These are phyloP conservation scores for Metschnikowia reukaufii DNA, from an alignment of 805 yeast species.

Conservation along the genomic window DNA sequence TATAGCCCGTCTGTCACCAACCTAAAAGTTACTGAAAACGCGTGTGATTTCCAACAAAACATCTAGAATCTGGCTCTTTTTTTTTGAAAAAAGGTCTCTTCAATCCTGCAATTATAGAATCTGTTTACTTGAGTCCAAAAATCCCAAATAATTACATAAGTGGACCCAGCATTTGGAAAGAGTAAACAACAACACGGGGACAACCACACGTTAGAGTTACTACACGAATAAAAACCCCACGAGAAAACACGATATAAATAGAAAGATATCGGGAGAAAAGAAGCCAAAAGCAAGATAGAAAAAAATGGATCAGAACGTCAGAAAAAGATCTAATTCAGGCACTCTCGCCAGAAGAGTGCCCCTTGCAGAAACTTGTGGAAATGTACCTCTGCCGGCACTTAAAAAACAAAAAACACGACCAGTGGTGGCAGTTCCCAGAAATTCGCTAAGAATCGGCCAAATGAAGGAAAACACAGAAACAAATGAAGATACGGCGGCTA, in stretches of 20 bases:
- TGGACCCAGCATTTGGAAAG: background rate
- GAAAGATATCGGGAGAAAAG: too few species aligned
- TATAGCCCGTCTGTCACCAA: background rate
- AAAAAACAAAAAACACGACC: constrained; percentile 29
- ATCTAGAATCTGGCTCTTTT: background rate
- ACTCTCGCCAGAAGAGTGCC: constrained; percentile 27
- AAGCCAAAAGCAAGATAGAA: background rate
- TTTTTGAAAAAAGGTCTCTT: background rate
- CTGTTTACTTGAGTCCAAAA: background rate
- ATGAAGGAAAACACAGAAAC: constrained; percentile 5
- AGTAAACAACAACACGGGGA: background rate
- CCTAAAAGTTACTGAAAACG: background rate
- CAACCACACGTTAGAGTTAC: too few species aligned
- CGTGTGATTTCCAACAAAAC: background rate
- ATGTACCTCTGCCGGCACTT: constrained; percentile 38
- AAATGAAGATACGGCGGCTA: background rate
- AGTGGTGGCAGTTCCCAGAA: background rate
- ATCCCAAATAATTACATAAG: too few species aligned
- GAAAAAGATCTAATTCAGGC: constrained; percentile 8
- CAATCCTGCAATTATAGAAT: background rate
- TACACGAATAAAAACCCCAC: too few species aligned
- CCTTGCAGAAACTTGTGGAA: constrained; percentile 41
- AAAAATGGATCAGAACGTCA: constrained; percentile 6
- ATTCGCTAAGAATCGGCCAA: background rate
- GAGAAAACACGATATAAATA: too few species aligned